phyloP scores from a whole-genome alignment of 2,329 filamentous ascomycete genomes.

The Fusarium solani-melongenae region DNA sequence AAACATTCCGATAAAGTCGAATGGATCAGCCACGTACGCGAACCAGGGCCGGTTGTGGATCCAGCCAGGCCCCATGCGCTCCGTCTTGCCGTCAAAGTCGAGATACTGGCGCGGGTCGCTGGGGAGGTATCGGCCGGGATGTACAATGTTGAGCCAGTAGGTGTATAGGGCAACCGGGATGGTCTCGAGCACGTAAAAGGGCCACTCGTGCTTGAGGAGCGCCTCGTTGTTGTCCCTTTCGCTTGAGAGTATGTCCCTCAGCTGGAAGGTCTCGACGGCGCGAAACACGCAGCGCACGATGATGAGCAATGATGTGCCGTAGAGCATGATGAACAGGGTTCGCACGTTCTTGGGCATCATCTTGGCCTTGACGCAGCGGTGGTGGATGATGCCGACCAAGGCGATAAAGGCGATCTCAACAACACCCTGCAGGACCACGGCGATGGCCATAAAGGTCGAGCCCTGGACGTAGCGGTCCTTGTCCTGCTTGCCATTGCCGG shows the following conservation, averaged over 20 bases:
- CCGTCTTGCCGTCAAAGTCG: slow-evolving; percentile 52
- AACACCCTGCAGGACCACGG: slow-evolving; percentile 54
- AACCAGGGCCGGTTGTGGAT: slow-evolving; percentile 37
- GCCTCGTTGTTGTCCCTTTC: slow-evolving; percentile 33
- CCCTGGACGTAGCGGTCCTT: slow-evolving; percentile 65
- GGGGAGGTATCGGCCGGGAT: slow-evolving; percentile 57
- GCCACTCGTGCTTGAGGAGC: slow-evolving; percentile 57
- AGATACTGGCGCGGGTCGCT: slow-evolving; percentile 52
- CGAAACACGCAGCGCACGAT: slow-evolving; percentile 41
- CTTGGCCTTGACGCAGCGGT: slow-evolving; percentile 26
- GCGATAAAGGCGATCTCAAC: slow-evolving; percentile 38
- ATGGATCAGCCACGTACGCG: slow-evolving; percentile 32
- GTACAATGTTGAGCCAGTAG: slow-evolving; percentile 54
- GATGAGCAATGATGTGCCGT: slow-evolving; percentile 41
- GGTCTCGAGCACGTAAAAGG: slow-evolving; percentile 59
- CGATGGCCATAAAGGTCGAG: slow-evolving; percentile 64
- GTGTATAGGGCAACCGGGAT: slow-evolving; percentile 57
- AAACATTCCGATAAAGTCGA: slow-evolving; percentile 39
- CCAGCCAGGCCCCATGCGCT: slow-evolving; percentile 42
- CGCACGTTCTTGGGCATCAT: slow-evolving; percentile 39
- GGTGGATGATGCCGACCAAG: slow-evolving; percentile 34
- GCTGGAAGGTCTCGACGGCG: slow-evolving; percentile 39
- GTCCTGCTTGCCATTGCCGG: slow-evolving; percentile 53
- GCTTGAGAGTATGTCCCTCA: slow-evolving; percentile 22
- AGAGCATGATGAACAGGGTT: slow-evolving; percentile 41